Base-by-base conservation (phyloP, 1,284 basidiomycete species). In the Microbotryomycetes sp. region DNA sequence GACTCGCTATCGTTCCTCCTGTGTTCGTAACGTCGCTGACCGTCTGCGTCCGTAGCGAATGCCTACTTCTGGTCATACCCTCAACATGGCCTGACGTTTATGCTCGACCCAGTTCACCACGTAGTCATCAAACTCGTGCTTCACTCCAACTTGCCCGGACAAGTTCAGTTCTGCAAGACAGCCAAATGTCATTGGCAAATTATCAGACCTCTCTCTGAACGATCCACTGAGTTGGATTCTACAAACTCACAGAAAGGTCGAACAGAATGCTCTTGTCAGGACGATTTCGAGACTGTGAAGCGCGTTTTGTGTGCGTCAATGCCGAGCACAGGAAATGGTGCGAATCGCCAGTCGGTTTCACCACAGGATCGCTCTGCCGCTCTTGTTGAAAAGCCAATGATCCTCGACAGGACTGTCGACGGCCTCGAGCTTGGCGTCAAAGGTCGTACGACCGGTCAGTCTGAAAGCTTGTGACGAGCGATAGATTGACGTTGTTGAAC, bases 61-160 rank as follows among this genome's bases (percentile, higher is more conserved):
- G 60, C 67, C 16, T 72, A 73, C 62, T 73, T 73, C 52, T 62
- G 66, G 57, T 72, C 71, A 30, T 71, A 73, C 62, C 70, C 70
- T 3, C 61, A 67, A 30, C 57, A 70, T 21, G 72, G 71, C 29
- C 45, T 73, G 27, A 71, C 71, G 24, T 69, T 73, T 58, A 60
- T 73, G 18, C 52, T 70, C 35, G 35, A 65, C 52, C 50, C 64
- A 0, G 53, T 61, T 7, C 29, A 56, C 26, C 62, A 73, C 45
- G 30, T 28, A 4, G 62, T 73, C 45, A 23, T 56, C 13, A 73
- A 73, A 53, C 52, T 72, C 18, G 53, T 73, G 48, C 35, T 72
- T 24, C 71, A 73, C 58, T 68, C 70, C 24, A 73, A 73, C 56
- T 57, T 68, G n/a, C 72, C 72, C 1, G 72, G 72, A 21, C 65